These are phyloP conservation scores for Melaleuca alternifolia DNA, from an alignment of 345 rosid genomes.

Conservation along the genomic window DNA sequence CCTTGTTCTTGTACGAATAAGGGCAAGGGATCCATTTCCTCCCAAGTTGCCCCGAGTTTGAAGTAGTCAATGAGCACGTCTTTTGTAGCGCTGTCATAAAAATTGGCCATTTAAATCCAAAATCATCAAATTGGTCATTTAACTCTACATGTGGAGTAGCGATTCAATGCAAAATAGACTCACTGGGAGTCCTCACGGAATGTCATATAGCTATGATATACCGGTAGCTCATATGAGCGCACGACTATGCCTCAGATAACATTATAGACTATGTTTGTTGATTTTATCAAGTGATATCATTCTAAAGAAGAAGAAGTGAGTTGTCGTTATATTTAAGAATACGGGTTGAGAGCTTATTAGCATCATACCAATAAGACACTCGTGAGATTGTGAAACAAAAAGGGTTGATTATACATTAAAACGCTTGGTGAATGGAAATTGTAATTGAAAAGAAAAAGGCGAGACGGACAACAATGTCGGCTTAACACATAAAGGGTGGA, in stretches of 20 bases:
- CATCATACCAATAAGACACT: not conserved
- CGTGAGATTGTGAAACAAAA: not conserved
- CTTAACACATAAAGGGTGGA: too few species aligned
- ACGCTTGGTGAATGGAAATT: not conserved
- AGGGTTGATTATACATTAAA: not conserved
- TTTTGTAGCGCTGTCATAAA: accelerated
- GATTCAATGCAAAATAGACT: not conserved
- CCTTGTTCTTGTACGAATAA: too few species aligned
- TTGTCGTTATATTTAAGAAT: accelerated
- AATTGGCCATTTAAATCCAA: not conserved
- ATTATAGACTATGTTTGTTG: not conserved
- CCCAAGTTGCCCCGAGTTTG: too few species aligned
- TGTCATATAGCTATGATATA: not conserved
- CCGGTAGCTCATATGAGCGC: accelerated
- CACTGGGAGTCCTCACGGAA: accelerated
- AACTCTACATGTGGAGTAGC: accelerated
- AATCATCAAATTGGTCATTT: not conserved
- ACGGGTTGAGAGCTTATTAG: not conserved
- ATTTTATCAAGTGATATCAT: not conserved
- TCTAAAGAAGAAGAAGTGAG: not conserved
- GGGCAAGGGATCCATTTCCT: too few species aligned
- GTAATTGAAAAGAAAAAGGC: accelerated
- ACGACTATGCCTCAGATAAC: accelerated
- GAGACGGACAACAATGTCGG: too few species aligned
- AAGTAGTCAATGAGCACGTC: not conserved